Evolutionary conservation across 768 basidiomycete genomes (phyloP).

Genomic region (Lactarius pseudohatsudake): DNA sequence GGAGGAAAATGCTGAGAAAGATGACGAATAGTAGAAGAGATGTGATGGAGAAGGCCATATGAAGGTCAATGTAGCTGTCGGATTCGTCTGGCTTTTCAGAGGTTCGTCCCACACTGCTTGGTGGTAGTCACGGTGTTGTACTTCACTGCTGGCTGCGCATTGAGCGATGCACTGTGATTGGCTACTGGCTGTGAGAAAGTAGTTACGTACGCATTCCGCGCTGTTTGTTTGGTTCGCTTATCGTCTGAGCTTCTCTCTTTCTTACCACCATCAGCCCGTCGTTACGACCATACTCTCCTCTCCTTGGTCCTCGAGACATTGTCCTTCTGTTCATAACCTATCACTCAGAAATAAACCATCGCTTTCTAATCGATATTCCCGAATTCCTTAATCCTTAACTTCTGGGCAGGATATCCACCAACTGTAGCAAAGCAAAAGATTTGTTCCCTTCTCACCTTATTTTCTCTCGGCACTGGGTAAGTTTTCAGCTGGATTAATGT

Average conservation of each 20-base stretch:
- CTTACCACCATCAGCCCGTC: conserved; percentile 11
- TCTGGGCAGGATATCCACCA: background rate
- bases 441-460: background rate
- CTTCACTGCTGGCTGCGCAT: background rate
- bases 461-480: background rate
- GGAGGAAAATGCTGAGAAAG: conserved; percentile 58
- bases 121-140: background rate
- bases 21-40: conserved; percentile 49
- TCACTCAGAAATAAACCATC: background rate
- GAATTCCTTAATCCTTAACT: background rate
- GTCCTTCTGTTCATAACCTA: background rate
- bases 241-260: background rate
- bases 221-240: conserved; percentile 2
- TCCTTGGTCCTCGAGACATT: background rate
- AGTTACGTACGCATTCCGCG: conserved; percentile 12
- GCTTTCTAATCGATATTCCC: background rate
- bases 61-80: conserved; percentile 20
- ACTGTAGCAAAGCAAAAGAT: background rate
- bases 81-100: conserved; percentile 16
- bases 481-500: background rate
- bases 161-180: background rate
- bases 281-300: too few relatives aligned
- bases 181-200: conserved; percentile 7
- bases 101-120: background rate
- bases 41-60: conserved; percentile 34